These are phyloP conservation scores for Neurospora cerealis DNA, from an alignment of 495 filamentous ascomycete genomes.

Conservation along the genomic window DNA sequence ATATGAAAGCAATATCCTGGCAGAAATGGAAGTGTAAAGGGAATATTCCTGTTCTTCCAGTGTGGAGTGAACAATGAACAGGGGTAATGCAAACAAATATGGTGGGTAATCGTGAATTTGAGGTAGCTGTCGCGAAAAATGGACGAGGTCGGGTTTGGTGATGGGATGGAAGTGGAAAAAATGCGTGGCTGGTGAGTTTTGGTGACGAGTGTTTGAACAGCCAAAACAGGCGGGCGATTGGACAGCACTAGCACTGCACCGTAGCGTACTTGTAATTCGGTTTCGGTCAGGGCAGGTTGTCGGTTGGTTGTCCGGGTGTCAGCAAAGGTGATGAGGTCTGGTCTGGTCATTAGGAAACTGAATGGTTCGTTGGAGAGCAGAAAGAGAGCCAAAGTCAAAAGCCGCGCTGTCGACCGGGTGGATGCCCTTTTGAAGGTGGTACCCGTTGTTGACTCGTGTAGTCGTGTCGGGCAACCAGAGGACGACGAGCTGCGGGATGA, in stretches of 20 bases:
- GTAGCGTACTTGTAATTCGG: not conserved
- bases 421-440: not conserved
- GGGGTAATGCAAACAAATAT: slow-evolving; percentile 1
- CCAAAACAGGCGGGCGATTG: slow-evolving; percentile 2
- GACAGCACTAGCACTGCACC: slow-evolving; percentile 1
- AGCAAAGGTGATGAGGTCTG: slow-evolving; percentile 2
- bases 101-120: slow-evolving; percentile 1
- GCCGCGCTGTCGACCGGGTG: not conserved
- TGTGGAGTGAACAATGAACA: not conserved
- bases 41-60: slow-evolving; percentile 5
- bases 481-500: not conserved
- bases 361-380: slow-evolving; percentile 3
- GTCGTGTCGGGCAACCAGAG: slow-evolving; percentile 18
- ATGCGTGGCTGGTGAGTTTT: slow-evolving; percentile 17
- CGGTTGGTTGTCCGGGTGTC: not conserved
- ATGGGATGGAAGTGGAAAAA: slow-evolving; percentile 8
- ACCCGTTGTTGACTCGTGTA: not conserved
- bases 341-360: slow-evolving; percentile 6
- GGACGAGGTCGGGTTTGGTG: slow-evolving; percentile 15
- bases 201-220: slow-evolving; percentile 8
- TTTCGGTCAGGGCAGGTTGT: not conserved
- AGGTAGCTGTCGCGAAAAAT: slow-evolving; percentile 12
- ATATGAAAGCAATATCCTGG: slow-evolving; percentile 3
- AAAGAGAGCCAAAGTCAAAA: not conserved
- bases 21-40: slow-evolving; percentile 5